A percentile compares a stretch with the other conserved stretches of the same genome.
These are phyloP conservation scores for Lachnellula hyalina DNA, from an alignment of 2,329 filamentous ascomycete species.

Conservation along the genomic window DNA sequence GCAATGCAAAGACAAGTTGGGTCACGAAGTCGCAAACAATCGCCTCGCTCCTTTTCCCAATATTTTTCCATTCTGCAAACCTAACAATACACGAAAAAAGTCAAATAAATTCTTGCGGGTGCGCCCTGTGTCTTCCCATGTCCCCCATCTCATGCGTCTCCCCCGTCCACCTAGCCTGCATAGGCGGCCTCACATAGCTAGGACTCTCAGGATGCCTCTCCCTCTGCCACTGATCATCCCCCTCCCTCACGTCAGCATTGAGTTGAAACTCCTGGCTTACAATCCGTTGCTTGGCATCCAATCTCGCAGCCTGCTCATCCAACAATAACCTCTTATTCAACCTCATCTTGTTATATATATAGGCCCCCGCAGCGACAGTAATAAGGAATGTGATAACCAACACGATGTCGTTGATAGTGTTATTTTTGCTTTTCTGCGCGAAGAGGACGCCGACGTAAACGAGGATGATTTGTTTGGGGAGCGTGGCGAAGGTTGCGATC, in stretches of 20 bases:
- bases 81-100: not conserved
- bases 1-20: too few species aligned
- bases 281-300: conserved; percentile 1
- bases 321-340: conserved; percentile 32
- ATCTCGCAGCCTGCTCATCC: conserved; percentile 30
- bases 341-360: conserved; percentile 36
- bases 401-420: conserved; percentile 29
- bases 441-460: conserved; percentile 38
- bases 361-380: conserved; percentile 34
- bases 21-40: too few species aligned
- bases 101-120: not conserved
- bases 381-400: conserved; percentile 31
- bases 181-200: not conserved
- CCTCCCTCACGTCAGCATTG: not conserved
- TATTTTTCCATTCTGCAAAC: too few species aligned
- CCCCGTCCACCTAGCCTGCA: not conserved
- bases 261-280: not conserved
- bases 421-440: conserved; percentile 26
- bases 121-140: not conserved
- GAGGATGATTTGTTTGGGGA: conserved; percentile 39
- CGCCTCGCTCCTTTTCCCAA: too few species aligned
- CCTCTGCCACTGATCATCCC: not conserved
- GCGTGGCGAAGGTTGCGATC: conserved; percentile 36
- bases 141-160: not conserved
- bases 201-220: not conserved